A percentile compares a stretch with the other conserved stretches of the same genome.
These are phyloP conservation scores for Epichloe amarillans DNA, from an alignment of 2,329 filamentous ascomycete species.

Conservation along the genomic window DNA sequence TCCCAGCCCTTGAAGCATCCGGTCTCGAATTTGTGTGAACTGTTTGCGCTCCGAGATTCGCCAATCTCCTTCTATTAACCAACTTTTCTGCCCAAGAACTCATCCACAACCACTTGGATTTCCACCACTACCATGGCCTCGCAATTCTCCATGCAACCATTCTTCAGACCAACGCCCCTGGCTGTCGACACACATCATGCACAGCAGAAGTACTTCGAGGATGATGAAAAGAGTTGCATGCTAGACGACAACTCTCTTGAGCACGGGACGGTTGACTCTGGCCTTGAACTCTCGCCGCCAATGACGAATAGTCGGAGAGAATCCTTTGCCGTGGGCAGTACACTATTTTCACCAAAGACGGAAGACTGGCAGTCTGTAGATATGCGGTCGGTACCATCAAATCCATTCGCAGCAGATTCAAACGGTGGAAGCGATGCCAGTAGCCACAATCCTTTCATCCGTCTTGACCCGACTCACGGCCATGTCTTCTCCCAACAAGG, in stretches of 20 bases:
- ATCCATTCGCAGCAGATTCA: slow-evolving; percentile 46
- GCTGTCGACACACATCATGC: slow-evolving; percentile 40
- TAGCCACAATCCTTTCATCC: slow-evolving; percentile 52
- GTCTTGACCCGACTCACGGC: slow-evolving; percentile 39
- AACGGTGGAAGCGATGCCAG: slow-evolving; percentile 37
- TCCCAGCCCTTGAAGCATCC: neutral
- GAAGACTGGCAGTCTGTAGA: slow-evolving; percentile 52
- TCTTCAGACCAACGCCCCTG: slow-evolving; percentile 35
- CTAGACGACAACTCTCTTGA: slow-evolving; percentile 49
- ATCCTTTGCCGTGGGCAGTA: slow-evolving; percentile 42
- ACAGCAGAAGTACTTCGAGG: slow-evolving; percentile 42
- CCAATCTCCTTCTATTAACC: neutral
- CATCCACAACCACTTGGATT: neutral
- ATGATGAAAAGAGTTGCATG: slow-evolving; percentile 42
- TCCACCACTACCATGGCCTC: slow-evolving; percentile 32
- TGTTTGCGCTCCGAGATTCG: neutral
- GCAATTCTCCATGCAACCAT: slow-evolving; percentile 35
- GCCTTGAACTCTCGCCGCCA: slow-evolving; percentile 48
- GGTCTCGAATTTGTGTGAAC: neutral
- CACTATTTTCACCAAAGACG: slow-evolving; percentile 52
- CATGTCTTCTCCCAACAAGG: slow-evolving; percentile 25
- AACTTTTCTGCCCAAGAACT: neutral
- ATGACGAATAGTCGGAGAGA: slow-evolving; percentile 51
- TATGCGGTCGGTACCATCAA: slow-evolving; percentile 50
- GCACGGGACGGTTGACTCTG: slow-evolving; percentile 45